Base-by-base conservation (phyloP, 1,284 basidiomycete genomes). In the Amylostereum areolatum region DNA sequence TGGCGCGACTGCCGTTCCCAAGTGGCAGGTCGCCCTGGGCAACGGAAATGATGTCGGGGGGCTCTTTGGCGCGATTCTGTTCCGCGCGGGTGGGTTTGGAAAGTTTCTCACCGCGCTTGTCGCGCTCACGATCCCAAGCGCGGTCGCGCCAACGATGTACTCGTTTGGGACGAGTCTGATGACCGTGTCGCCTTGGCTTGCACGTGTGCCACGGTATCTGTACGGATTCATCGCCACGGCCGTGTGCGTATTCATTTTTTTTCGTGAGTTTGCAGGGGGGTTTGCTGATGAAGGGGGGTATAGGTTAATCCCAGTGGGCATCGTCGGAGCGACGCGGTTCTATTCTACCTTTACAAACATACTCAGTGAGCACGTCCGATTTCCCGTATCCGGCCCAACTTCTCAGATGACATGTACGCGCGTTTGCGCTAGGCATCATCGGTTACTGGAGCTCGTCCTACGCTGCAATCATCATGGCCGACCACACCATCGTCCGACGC, bases 81-180 rank as follows among this genome's bases (percentile, higher is more conserved):
- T 63, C 0, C 74, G 75, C 4, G 58, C 66, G 1, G 72, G 73
- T 1, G 75, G 80, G 9, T 87, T 87, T 57, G 83, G 83, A 10
- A 71, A 74, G 57, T 77, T 85, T 59, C 64, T 79, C 50, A 62
- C 60, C 0, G 75, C 75, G 28, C 55, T 77, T 27, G 63, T 75
- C 31, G 68, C 73, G 5, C 56, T 78, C 50, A 74, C 70, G 8
- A 66, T 77, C n/a, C 71, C 78, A 0, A 75, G 77, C 41, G 72
- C 75, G 9, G 74, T 83, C 56, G 87, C 83, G 9, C 83, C 85
- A 2, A 83, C 78, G 11, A 86, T 90, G 77, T 91, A 91, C 61
- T 83, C 82, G 3, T 86, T 84, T 56, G 83, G 85, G 24, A 78
- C 82, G 41, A 85, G 81, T 52, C 75, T 87, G 55, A 86, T 89